Evolutionary conservation across 139 green algal species (phyloP), one percentile per base, ranked within the genome.

Genomic region (Choricystis sp.): DNA sequence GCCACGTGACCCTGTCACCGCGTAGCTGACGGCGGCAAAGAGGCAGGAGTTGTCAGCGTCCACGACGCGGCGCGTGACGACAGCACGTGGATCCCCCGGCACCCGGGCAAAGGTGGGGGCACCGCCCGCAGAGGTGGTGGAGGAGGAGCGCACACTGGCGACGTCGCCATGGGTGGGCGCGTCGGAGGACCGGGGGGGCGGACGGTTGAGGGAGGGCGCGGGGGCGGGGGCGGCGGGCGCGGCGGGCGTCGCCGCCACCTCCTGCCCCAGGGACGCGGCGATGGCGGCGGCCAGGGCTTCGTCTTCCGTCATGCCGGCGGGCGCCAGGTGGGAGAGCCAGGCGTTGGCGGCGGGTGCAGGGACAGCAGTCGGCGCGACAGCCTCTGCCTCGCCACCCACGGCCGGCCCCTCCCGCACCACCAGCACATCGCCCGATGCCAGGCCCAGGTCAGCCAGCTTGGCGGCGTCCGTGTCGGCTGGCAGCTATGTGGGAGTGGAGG

Each of bases 31-130:
- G 2, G 91, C 82, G 64, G 84, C 92, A 80, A 97, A 97, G 20
- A 97, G 77, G 74, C 91, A 97, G 57, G 62, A 81, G 77, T 97
- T 97, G 77, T 97, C 90, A 16, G 65, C 74, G 28, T 77, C 79
- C 1, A 97, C 85, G 3, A 93, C 77, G 14, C 91, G 79, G 3
- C 90, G 74, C 26, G 85, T 80, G 3, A 94, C 76, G 3, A 66
- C 9, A 16, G 9, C 9, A 16, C 40, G 73, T 2, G 56, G 74
- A 56, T 84, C 86, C n/a, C 84, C 85, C 20, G 74, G 31, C 3
- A 79, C 31, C n/a, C 31, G n/a, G 26, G 59, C 60, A 59, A 9
- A 29, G 0, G 28, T 27, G n/a, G 1, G 40, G 29, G 31, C 30
- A 9, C 56, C 22, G 49, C 30, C 56, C 59, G 21, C 29, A 55